Percentiles rank a stretch among this genome's conserved stretches.
Conservation (phyloP, 148 eudicot genomes). For the Nyssa sinensis region DNA sequence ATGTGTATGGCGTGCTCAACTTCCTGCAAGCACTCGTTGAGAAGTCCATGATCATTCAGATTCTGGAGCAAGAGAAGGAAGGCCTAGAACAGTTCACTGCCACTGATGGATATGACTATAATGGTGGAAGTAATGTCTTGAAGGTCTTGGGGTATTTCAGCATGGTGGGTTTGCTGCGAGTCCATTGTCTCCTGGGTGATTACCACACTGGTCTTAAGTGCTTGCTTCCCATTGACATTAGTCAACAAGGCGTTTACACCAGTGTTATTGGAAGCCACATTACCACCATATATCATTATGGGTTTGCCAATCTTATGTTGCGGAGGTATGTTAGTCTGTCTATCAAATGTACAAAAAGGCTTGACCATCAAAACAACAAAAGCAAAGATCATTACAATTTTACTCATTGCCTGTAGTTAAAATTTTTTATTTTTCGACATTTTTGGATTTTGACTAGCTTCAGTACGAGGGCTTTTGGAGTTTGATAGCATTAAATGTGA, state of each 20-base stretch:
- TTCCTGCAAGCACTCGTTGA: slow-evolving; percentile 96
- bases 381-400: too few species aligned
- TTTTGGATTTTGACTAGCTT: not conserved
- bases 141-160: slow-evolving; percentile 96
- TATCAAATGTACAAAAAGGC: too few species aligned
- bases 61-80: slow-evolving; percentile 85
- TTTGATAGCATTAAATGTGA: too few species aligned
- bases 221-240: slow-evolving; percentile 86
- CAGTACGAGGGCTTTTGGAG: not conserved
- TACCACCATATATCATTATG: slow-evolving; percentile 90
- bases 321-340: slow-evolving; percentile 53
- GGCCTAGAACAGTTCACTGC: slow-evolving; percentile 92
- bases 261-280: slow-evolving; percentile 98
- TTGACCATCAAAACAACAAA: too few species aligned
- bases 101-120: slow-evolving; percentile 92
- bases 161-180: slow-evolving; percentile 93
- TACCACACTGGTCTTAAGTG: slow-evolving; percentile 97
- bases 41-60: slow-evolving; percentile 76
- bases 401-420: not conserved
- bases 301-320: slow-evolving; percentile 96
- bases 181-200: slow-evolving; percentile 92
- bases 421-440: not conserved
- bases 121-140: slow-evolving; percentile 95
- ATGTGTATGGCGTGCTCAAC: slow-evolving; percentile 96
- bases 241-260: slow-evolving; percentile 90